Percentiles rank a stretch among this genome's conserved stretches.
Evolutionary conservation across 352 stramenopile genomes (phyloP).

Genomic region (Pilasporangium apinafurcum): DNA sequence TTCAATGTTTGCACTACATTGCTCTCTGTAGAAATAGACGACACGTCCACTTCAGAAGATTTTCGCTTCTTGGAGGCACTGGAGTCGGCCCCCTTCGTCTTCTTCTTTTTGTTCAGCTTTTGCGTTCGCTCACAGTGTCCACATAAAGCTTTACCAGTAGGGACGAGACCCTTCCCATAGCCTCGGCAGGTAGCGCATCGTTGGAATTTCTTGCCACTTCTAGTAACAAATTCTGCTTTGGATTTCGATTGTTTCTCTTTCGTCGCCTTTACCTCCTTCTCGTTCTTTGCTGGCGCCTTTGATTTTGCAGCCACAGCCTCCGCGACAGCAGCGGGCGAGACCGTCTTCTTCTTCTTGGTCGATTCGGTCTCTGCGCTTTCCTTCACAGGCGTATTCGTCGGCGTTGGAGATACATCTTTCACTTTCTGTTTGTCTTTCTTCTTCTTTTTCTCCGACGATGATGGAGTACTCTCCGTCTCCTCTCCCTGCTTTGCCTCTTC

Average conservation of each 20-base stretch:
- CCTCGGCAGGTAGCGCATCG: slow-evolving; percentile 60
- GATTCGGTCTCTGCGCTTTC: no score
- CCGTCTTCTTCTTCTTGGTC: slow-evolving; percentile 11
- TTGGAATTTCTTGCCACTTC: slow-evolving; percentile 63
- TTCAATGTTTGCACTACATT: slow-evolving; percentile 34
- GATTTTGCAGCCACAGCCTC: slow-evolving; percentile 6
- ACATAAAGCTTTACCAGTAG: slow-evolving; percentile 54
- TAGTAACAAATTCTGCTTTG: background rate
- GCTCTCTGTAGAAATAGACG: slow-evolving; percentile 17
- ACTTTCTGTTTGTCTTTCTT: slow-evolving; percentile 14
- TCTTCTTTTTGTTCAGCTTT: slow-evolving; percentile 63
- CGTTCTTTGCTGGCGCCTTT: slow-evolving; percentile 9
- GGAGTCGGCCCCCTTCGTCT: no score
- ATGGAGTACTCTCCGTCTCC: no score
- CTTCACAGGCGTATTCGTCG: slow-evolving; percentile 1
- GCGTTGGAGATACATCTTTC: no score
- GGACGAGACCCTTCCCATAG: slow-evolving; percentile 68
- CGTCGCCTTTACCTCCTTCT: slow-evolving; percentile 8
- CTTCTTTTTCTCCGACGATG: slow-evolving; percentile 9
- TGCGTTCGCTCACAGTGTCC: slow-evolving; percentile 65
- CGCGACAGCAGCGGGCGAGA: slow-evolving; percentile 5
- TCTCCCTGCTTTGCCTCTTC: slow-evolving; percentile 11
- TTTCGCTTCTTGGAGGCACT: slow-evolving; percentile 63
- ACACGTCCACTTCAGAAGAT: slow-evolving; percentile 26
- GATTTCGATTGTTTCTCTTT: slow-evolving; percentile 15